A percentile compares a stretch with the other conserved stretches of the same genome.
Conservation (phyloP, 1,284 basidiomycete genomes). For the Filobasidium uniguttulatum region DNA sequence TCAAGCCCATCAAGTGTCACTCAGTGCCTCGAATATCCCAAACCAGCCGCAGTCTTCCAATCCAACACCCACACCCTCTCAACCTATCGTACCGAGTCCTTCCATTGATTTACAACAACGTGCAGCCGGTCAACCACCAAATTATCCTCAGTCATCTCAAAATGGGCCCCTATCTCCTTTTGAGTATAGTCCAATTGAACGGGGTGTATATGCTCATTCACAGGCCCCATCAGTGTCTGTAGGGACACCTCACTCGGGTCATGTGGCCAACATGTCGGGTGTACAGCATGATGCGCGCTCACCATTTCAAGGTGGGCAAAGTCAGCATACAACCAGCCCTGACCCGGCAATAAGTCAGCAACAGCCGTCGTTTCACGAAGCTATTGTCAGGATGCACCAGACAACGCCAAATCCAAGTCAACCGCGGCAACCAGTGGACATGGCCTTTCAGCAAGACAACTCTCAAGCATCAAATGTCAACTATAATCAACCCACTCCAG, state of each 20-base stretch:
- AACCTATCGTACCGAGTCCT: background rate
- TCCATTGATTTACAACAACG: background rate
- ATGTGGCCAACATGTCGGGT: background rate
- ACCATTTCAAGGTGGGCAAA: background rate
- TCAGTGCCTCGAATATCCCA: constrained; percentile 1
- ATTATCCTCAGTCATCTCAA: background rate
- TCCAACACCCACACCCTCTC: background rate
- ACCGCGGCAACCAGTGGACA: constrained; percentile 3
- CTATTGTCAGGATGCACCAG: background rate
- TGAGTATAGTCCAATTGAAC: constrained; percentile 3
- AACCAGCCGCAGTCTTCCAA: constrained; percentile 5
- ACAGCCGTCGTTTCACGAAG: constrained; percentile 1
- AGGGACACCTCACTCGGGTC: background rate
- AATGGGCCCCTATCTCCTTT: constrained; percentile 2
- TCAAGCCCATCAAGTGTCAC: background rate
- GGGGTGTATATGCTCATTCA: background rate
- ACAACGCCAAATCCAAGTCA: constrained; percentile 1
- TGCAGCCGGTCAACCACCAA: constrained; percentile 2
- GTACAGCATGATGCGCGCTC: background rate
- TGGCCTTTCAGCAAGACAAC: background rate
- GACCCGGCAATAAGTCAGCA: background rate
- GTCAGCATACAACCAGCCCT: background rate
- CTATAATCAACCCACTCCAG: constrained; percentile 3
- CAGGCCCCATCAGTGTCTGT: background rate
- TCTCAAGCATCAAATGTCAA: background rate